Evolutionary conservation across 352 stramenopile genomes (phyloP), one percentile per base, ranked within the genome.

Genomic region (Phytophthora meadii): DNA sequence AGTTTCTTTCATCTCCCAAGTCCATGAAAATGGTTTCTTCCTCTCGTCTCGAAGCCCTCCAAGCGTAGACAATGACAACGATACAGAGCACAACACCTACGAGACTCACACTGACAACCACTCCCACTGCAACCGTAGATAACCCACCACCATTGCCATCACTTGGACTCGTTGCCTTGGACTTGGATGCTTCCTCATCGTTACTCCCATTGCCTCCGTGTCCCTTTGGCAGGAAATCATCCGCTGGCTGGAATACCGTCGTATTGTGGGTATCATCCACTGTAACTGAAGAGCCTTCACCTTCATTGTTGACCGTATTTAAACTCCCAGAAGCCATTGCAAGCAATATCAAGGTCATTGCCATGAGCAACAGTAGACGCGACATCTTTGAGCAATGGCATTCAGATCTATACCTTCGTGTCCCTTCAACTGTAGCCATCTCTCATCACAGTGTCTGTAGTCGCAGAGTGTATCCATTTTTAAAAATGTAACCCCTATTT

Each of bases 11-110:
- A 54, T 85, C 76, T 30, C 70, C 76, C 2, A 84, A 44, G 19
- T 84, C 73, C 34, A 74, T 48, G 53, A 82, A 84, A 54, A 79
- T 72, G 24, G 62, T 63, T 42, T 74, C 73, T 28, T 84, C 76
- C 36, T 66, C 64, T 32, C 62, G 67, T 52, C 67, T 64, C 27
- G 59, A 58, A 44, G 68, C 65, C 40, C 57, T 62, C 64, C 75
- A 75, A 4, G 72, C 72, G 52, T 67, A 56, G 40, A 75, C 61
- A 12, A 79, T 44, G 19, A 66, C 48, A 2, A 51, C 51, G 5
- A 72, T 56, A 1, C 52, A 70, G 11, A 73, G 50, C 2, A 58
- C 53, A 2, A 77, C 52, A 9, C 53, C 70, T 10, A 37, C 67
- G 1, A 47, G 52, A 47, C 56, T 74, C 41, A 77, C 76, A 34